Percentiles rank a stretch among this genome's conserved stretches.
Conservation (phyloP, 2,329 filamentous ascomycete genomes). For the Phyllosticta paracitricarpa region DNA sequence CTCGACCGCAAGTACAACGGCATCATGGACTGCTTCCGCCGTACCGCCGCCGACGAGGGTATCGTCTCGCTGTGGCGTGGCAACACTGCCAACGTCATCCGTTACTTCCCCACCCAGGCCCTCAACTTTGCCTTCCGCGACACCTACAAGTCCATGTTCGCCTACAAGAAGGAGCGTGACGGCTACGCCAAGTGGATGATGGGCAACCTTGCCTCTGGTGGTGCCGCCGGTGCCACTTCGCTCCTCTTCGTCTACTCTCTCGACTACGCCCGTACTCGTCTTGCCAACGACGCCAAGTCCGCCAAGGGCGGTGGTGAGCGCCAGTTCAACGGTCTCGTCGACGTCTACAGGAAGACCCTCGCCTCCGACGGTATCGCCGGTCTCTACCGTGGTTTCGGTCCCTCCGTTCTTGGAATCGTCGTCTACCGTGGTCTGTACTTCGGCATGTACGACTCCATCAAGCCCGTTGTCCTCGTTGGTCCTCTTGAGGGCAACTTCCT, state of each 20-base stretch:
- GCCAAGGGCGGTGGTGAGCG: conserved; percentile 94
- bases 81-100: conserved; percentile 99
- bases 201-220: conserved; percentile 99
- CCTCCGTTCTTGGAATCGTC: conserved; percentile 96
- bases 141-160: conserved; percentile 99
- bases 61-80: conserved; percentile 94
- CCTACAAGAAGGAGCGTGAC: conserved; percentile 99
- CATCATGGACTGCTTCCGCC: conserved; percentile 90
- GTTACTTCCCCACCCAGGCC: conserved; percentile 99
- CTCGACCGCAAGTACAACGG: conserved; percentile 94
- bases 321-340: conserved; percentile 99
- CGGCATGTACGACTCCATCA: conserved; percentile 99
- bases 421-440: conserved; percentile 99
- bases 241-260: conserved; percentile 99
- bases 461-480: conserved; percentile 93
- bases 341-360: conserved; percentile 99
- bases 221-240: conserved; percentile 98
- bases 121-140: conserved; percentile 99
- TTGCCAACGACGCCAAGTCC: conserved; percentile 99
- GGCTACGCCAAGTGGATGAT: conserved; percentile 98
- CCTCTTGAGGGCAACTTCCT: conserved; percentile 96
- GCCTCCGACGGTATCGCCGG: conserved; percentile 96
- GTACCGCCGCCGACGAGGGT: conserved; percentile 86
- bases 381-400: conserved; percentile 99
- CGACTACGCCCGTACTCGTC: conserved; percentile 99